Evolutionary conservation across 2,329 filamentous ascomycete species (phyloP).

Genomic region (Ophiostoma piceae): DNA sequence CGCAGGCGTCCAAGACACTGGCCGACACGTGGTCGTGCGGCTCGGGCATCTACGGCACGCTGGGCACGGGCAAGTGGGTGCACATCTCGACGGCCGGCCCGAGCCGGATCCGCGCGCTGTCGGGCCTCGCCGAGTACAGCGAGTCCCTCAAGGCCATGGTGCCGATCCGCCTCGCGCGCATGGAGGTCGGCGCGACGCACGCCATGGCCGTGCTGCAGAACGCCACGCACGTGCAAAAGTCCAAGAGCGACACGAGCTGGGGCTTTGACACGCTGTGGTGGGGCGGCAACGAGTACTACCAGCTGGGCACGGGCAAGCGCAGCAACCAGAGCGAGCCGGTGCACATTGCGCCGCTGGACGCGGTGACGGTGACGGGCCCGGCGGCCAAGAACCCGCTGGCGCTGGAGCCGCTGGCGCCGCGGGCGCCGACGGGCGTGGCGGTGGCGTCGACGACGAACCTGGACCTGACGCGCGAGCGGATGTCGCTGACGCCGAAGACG

Average conservation of each 20-base stretch:
- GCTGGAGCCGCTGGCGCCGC: not conserved
- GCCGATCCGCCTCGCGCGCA: constrained; percentile 69
- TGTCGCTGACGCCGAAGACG: constrained; percentile 73
- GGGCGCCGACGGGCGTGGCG: not conserved
- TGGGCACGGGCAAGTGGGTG: constrained; percentile 85
- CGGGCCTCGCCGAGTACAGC: constrained; percentile 80
- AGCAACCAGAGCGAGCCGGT: constrained; percentile 70
- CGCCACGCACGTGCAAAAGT: constrained; percentile 53
- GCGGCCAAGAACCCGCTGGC: not conserved
- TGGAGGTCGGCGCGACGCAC: constrained; percentile 77
- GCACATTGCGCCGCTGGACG: constrained; percentile 73
- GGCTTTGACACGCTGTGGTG: constrained; percentile 87
- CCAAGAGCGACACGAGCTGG: constrained; percentile 68
- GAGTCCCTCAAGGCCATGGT: constrained; percentile 61
- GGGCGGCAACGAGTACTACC: constrained; percentile 91
- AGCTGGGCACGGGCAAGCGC: constrained; percentile 85
- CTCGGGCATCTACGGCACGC: constrained; percentile 72
- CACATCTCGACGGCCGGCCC: constrained; percentile 71
- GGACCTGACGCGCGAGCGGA: constrained; percentile 55
- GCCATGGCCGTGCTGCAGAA: constrained; percentile 80
- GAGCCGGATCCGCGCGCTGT: constrained; percentile 75
- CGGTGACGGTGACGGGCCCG: not conserved
- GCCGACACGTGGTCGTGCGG: constrained; percentile 85
- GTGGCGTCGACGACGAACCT: constrained; percentile 12
- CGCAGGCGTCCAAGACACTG: constrained; percentile 35